Evolutionary conservation across 2,329 filamentous ascomycete genomes (phyloP).

Genomic region (Alternaria sp.): DNA sequence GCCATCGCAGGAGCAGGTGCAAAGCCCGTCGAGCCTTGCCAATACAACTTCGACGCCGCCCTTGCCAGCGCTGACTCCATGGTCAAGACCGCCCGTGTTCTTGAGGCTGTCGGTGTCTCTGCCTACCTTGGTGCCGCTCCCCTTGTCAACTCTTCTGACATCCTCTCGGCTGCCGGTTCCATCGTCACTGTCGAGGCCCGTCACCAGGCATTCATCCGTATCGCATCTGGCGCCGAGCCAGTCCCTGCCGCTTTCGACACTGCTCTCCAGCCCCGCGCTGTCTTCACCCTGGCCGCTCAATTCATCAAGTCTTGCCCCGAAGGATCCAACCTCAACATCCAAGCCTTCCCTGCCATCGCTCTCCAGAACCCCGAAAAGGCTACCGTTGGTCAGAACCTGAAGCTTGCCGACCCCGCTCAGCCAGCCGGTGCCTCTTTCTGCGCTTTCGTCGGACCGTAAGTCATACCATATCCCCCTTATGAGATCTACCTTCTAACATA

Average conservation of each 20-base stretch:
- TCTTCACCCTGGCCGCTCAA: constrained; percentile 76
- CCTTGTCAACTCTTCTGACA: constrained; percentile 65
- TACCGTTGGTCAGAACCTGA: constrained; percentile 50
- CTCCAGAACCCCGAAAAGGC: constrained; percentile 62
- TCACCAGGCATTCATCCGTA: constrained; percentile 76
- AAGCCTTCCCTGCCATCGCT: constrained; percentile 66
- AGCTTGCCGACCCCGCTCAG: constrained; percentile 47
- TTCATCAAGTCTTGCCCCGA: constrained; percentile 76
- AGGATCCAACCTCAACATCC: constrained; percentile 68
- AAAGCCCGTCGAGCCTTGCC: constrained; percentile 72
- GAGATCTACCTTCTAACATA: constrained; percentile 29
- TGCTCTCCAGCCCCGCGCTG: constrained; percentile 70
- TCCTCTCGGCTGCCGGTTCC: constrained; percentile 71
- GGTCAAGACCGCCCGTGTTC: constrained; percentile 72
- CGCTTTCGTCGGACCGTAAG: constrained; percentile 70
- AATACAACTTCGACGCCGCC: constrained; percentile 70
- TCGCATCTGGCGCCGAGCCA: constrained; percentile 64
- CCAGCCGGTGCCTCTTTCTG: constrained; percentile 64
- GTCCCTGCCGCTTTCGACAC: constrained; percentile 76
- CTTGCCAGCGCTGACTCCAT: constrained; percentile 72
- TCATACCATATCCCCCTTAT: constrained; percentile 34
- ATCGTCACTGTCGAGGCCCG: constrained; percentile 78
- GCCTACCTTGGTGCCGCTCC: constrained; percentile 75
- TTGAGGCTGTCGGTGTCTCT: constrained; percentile 78
- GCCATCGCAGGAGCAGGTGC: constrained; percentile 69